phyloP scores from a whole-genome alignment of 2,329 filamentous ascomycete species.

The Dothideomycetes sp. region DNA sequence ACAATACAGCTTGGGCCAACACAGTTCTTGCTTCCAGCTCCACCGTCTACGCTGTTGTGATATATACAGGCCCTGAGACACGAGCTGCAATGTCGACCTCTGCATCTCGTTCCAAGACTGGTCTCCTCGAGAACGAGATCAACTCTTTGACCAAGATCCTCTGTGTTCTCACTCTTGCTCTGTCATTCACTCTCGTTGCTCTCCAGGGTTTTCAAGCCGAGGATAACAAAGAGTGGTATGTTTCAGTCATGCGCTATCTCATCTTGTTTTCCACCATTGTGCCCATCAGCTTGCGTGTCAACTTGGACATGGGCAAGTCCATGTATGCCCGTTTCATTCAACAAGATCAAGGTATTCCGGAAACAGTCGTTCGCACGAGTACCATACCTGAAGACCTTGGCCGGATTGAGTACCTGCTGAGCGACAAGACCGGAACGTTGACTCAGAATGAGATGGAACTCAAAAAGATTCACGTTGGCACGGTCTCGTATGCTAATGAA shows the following conservation, averaged over 20 bases:
- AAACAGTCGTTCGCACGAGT: conserved; percentile 87
- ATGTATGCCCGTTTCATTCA: conserved; percentile 96
- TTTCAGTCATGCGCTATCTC: conserved; percentile 95
- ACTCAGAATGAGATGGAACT: conserved; percentile 81
- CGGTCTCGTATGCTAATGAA: conserved; percentile 95
- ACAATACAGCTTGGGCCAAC: conserved; percentile 98
- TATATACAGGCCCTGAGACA: conserved; percentile 93
- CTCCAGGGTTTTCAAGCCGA: conserved; percentile 68
- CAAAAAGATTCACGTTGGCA: conserved; percentile 97
- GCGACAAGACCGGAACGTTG: conserved; percentile 95
- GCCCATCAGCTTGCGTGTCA: conserved; percentile 90
- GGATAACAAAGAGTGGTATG: conserved; percentile 69
- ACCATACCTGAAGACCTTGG: conserved; percentile 96
- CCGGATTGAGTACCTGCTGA: conserved; percentile 89
- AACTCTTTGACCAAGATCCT: conserved; percentile 95
- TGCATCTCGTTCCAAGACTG: conserved; percentile 85
- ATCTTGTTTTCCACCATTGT: conserved; percentile 99
- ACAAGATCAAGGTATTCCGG: conserved; percentile 77
- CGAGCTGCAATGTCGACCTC: conserved; percentile 89
- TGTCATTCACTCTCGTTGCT: conserved; percentile 82
- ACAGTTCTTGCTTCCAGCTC: conserved; percentile 92
- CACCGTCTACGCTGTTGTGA: conserved; percentile 75
- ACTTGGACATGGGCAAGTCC: conserved; percentile 93
- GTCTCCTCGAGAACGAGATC: conserved; percentile 89
- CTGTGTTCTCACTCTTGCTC: conserved; percentile 73